Evolutionary conservation across 1,284 basidiomycete genomes (phyloP).

Genomic region (Cutaneotrichosporon arboriforme): DNA sequence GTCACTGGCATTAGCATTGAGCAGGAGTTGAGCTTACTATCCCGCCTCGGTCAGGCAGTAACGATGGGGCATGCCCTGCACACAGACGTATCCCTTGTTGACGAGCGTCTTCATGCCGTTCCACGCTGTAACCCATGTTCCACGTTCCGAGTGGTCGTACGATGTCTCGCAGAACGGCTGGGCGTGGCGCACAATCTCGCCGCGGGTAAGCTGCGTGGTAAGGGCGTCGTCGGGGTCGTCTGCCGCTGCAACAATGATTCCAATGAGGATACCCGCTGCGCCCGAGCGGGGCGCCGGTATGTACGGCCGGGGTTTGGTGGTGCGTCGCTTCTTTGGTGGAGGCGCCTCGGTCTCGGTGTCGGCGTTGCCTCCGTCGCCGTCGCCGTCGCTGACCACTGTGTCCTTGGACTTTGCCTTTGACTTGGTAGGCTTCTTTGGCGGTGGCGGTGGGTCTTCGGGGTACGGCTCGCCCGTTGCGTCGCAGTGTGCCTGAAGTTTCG

Average conservation of each 20-base stretch:
- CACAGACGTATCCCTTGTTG: slow-evolving; percentile 39
- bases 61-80: slow-evolving; percentile 41
- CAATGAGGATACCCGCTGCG: slow-evolving; percentile 43
- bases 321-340: neutral
- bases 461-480: slow-evolving; percentile 28
- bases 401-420: neutral
- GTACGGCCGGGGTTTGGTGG: slow-evolving; percentile 17
- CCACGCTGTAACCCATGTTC: slow-evolving; percentile 43
- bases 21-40: slow-evolving; percentile 29
- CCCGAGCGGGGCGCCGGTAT: slow-evolving; percentile 39
- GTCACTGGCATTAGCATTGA: slow-evolving; percentile 22
- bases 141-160: slow-evolving; percentile 41
- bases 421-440: neutral
- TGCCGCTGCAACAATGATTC: slow-evolving; percentile 34
- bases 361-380: neutral
- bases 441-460: neutral
- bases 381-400: neutral
- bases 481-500: slow-evolving; percentile 33
- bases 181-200: slow-evolving; percentile 35
- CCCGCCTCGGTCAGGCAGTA: slow-evolving; percentile 45
- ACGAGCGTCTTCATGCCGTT: slow-evolving; percentile 43
- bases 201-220: slow-evolving; percentile 35
- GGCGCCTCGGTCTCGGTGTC: neutral
- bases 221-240: slow-evolving; percentile 23
- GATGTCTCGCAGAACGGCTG: slow-evolving; percentile 37